A percentile compares a stretch with the other conserved stretches of the same genome.
Conservation (phyloP, 2,329 filamentous ascomycete species). For the Trichocomaceae sp. region DNA sequence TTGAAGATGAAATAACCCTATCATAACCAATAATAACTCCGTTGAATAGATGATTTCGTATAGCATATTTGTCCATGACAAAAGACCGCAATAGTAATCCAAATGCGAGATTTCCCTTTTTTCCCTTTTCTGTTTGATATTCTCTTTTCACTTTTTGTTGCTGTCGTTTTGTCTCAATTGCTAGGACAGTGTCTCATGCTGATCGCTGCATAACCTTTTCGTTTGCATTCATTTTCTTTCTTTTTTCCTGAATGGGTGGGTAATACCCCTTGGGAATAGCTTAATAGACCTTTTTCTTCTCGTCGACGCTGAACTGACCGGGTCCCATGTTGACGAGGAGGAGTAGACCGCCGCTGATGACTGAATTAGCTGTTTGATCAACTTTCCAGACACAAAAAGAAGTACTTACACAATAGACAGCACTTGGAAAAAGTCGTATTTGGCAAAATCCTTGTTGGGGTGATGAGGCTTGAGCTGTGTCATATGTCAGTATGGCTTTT, state of each 20-base stretch:
- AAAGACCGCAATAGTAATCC: background rate
- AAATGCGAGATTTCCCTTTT: background rate
- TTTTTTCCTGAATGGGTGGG: background rate
- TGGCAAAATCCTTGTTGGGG: conserved; percentile 99
- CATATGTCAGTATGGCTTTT: background rate
- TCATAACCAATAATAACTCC: conserved; percentile 3
- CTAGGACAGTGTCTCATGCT: background rate
- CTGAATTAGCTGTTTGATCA: conserved; percentile 15
- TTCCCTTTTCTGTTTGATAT: background rate
- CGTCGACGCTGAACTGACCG: conserved; percentile 94
- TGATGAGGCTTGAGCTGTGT: conserved; percentile 86
- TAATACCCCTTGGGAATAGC: background rate
- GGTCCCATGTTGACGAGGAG: conserved; percentile 98
- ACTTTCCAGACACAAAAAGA: background rate
- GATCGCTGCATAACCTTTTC: conserved; percentile 7
- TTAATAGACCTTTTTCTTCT: conserved; percentile 99
- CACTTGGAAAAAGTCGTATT: conserved; percentile 99
- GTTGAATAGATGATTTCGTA: background rate
- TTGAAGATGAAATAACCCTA: too few species aligned
- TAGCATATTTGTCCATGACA: background rate
- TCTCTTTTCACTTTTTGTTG: background rate
- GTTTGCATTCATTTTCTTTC: background rate
- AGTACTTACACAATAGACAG: conserved; percentile 78
- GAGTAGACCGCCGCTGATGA: conserved; percentile 69
- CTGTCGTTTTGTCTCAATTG: background rate